Evolutionary conservation across 164 flowering plant species (phyloP), one percentile per base, ranked within the genome.

Genomic region (Umbilicus rupestris): DNA sequence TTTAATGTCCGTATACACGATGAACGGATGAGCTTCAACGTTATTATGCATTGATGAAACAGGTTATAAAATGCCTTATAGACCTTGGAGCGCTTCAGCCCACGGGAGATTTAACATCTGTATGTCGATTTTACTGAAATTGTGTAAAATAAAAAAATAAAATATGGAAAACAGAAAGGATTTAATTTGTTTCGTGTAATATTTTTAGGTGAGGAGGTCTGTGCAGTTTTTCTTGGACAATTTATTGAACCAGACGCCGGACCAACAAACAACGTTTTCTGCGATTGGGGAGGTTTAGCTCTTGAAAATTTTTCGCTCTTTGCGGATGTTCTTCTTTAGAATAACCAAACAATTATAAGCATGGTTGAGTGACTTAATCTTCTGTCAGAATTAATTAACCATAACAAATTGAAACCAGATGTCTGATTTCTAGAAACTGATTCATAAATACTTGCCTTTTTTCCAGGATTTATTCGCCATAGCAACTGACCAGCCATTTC

Each of bases 31-130:
- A 4, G 16, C 19, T 44, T 44, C 47, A 10, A 19, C 19, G 3
- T 16, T 44, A 12, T 0, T 47, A 47, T 47, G 55, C 55, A 47
- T 52, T 65, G 59, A 35, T 37, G 14, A 9, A 81, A 76, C 88
- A 94, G 98, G 97, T 90, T 63, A 87, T 94, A 68, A 70, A 81
- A 75, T 70, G 82, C 71, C 87, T 94, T 31, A 76, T 89, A 66
- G 91, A 83, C 75, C 97, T 94, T 68, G 95, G 66, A 77, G 98
- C 95, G 67, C 97, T 94, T 55, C 88, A 86, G 74, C 97, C 98
- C 60, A 89, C 95, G 39, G 98, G 98, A 72, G 98, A 94, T 79
- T 10, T 94, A 81, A 80, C 95, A 62, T 66, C 98, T 65, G 98
- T 94, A 85, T 46, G 82, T 62, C 24, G 35, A 7, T 39, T n/a